These are phyloP conservation scores for Diaporthe caulivora DNA, from an alignment of 2,329 filamentous ascomycete species.

Conservation along the genomic window DNA sequence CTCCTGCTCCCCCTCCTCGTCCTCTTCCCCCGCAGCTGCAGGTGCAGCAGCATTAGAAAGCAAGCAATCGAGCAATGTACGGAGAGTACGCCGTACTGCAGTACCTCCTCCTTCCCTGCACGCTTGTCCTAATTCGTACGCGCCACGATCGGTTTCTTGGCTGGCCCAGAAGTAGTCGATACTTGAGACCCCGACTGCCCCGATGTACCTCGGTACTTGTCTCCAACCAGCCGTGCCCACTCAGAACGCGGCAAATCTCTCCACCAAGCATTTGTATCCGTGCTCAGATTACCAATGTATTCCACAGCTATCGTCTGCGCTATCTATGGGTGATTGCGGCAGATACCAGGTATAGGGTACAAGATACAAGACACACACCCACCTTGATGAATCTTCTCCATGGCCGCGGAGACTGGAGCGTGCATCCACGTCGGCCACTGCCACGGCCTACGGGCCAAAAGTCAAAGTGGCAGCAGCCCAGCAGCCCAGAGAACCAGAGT, in stretches of 20 bases:
- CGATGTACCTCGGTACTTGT: background rate
- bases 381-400: constrained; percentile 1
- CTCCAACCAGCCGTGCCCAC: background rate
- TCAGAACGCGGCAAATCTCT: background rate
- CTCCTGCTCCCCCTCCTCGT: background rate
- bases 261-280: background rate
- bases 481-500: no score
- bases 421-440: constrained; percentile 23
- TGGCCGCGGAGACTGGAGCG: constrained; percentile 14
- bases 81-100: no score
- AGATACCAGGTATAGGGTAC: background rate
- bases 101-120: background rate
- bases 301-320: no score
- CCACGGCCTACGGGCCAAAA: constrained; percentile 9
- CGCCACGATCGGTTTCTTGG: background rate
- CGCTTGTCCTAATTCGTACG: constrained; percentile 4
- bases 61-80: no score
- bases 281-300: background rate
- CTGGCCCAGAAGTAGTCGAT: background rate
- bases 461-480: constrained; percentile 23
- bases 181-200: background rate
- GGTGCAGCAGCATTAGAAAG: no score
- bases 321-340: no score
- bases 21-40: background rate
- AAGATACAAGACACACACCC: background rate